phyloP scores from a whole-genome alignment of 306 rosid species.

The Cyclanthera cordifolia region DNA sequence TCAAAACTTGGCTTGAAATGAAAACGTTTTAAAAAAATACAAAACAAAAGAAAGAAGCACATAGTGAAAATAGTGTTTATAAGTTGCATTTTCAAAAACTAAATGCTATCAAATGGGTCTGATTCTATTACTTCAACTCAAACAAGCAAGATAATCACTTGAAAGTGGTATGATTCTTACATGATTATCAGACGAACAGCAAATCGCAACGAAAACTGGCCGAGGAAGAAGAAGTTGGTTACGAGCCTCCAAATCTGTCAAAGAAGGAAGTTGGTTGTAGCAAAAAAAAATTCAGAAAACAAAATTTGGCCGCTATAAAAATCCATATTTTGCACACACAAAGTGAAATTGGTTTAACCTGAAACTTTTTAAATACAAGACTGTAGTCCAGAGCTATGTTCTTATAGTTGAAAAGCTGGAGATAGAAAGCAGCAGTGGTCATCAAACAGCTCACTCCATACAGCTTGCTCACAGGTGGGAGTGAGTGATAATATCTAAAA shows the following conservation, averaged over 20 bases:
- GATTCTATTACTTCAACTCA: not conserved
- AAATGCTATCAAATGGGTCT: not conserved
- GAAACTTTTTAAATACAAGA: constrained; percentile 34
- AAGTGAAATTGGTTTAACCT: constrained; percentile 25
- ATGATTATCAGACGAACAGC: constrained; percentile 42
- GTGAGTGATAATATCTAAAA: constrained; percentile 46
- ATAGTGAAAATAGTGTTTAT: too few relatives aligned
- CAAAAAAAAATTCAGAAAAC: constrained; percentile 10
- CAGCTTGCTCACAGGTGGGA: constrained; percentile 71
- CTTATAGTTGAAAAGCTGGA: constrained; percentile 10
- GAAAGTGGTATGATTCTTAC: constrained; percentile 24
- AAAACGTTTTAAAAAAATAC: too few relatives aligned
- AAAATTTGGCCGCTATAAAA: not conserved
- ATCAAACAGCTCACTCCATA: constrained; percentile 61
- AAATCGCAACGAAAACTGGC: constrained; percentile 44
- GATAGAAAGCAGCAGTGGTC: constrained; percentile 40
- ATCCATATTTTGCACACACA: not conserved
- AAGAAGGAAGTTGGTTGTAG: constrained; percentile 2
- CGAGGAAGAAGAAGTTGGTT: constrained; percentile 68
- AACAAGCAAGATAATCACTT: not conserved
- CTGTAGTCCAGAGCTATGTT: constrained; percentile 35
- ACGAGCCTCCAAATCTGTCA: constrained; percentile 59
- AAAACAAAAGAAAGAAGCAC: too few relatives aligned
- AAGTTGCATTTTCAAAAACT: too few relatives aligned
- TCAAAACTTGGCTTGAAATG: too few relatives aligned